Percentiles rank a stretch among this genome's conserved stretches.
Evolutionary conservation across 1,284 basidiomycete species (phyloP).

Genomic region (Austroboletus niveus): DNA sequence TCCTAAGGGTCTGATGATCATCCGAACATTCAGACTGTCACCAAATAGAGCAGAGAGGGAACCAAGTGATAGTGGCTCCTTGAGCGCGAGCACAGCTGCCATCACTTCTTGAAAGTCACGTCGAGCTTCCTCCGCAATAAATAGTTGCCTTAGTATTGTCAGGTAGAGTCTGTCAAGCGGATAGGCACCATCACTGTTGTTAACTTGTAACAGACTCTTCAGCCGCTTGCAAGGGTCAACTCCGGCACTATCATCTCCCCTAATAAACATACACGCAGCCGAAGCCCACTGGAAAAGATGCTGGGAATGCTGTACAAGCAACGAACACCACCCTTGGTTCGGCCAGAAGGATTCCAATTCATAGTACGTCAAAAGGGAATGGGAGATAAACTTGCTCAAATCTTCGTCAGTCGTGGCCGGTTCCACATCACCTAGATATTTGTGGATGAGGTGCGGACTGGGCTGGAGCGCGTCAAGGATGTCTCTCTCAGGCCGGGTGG

Average conservation of each 20-base stretch:
- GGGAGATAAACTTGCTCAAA: neutral
- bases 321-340: neutral
- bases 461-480: neutral
- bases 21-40: neutral
- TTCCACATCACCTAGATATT: neutral
- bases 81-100: slow-evolving; percentile 1
- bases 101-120: neutral
- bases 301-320: neutral
- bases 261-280: neutral
- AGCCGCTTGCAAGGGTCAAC: neutral
- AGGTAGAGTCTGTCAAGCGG: neutral
- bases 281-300: neutral
- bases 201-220: neutral
- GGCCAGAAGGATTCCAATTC: neutral
- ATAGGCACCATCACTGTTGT: neutral
- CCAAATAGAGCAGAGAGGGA: neutral
- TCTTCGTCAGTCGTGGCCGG: neutral
- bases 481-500: neutral
- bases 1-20: slow-evolving; percentile 3
- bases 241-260: neutral
- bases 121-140: neutral
- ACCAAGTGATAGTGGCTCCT: slow-evolving; percentile 1
- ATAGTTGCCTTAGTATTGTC: neutral
- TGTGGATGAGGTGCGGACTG: neutral
- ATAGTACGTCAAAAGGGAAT: neutral